Conservation (phyloP, 1,139 yeast genomes). For the Geotrichum europaeum region DNA sequence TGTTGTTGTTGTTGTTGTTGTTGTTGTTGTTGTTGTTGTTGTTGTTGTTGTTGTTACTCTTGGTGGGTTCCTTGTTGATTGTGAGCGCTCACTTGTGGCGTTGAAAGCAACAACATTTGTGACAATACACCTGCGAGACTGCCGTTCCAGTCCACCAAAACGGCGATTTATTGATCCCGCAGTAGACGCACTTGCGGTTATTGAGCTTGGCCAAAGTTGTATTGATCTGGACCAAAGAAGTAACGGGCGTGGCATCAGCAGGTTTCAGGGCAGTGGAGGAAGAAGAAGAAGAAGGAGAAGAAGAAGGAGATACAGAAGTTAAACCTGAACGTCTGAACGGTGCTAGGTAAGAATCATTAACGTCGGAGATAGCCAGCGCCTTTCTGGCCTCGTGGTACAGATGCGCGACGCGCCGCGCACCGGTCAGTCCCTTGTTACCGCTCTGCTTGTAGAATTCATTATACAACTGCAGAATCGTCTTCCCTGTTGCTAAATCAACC, state of each 20-base stretch:
- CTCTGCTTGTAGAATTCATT: constrained; percentile 27
- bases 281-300: not conserved
- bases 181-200: constrained; percentile 17
- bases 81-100: not conserved
- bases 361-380: not conserved
- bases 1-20: too few species aligned
- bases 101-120: constrained; percentile 15
- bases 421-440: constrained; percentile 20
- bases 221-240: not conserved
- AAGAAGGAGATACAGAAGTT: not conserved
- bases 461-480: constrained; percentile 32
- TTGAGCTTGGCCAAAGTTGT: not conserved
- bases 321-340: not conserved
- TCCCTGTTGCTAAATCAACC: constrained; percentile 24
- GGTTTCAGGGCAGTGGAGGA: not conserved
- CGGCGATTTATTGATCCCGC: constrained; percentile 17
- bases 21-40: not conserved
- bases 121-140: constrained; percentile 6
- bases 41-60: not conserved
- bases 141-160: constrained; percentile 21
- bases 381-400: constrained; percentile 8
- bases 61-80: not conserved
- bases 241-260: not conserved
- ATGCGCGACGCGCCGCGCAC: constrained; percentile 25
- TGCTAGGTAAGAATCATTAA: not conserved